These are phyloP conservation scores for Chlorella ohadii DNA, from an alignment of 139 green algal species.

Conservation along the genomic window DNA sequence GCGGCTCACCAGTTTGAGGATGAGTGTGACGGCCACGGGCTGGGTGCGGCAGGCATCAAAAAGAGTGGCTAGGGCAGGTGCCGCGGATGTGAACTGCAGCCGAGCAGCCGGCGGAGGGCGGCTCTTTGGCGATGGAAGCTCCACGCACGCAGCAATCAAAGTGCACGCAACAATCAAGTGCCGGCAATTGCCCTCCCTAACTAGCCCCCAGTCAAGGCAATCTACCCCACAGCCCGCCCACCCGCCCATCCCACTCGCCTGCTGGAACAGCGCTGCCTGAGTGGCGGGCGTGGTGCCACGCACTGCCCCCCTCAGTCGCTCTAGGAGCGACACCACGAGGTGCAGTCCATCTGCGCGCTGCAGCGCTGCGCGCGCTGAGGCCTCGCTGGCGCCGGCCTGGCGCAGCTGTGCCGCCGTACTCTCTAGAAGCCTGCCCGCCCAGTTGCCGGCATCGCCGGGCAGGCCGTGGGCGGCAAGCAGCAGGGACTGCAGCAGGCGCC, in stretches of 20 bases:
- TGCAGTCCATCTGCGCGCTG: constrained; percentile 47
- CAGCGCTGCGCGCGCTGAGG: constrained; percentile 22
- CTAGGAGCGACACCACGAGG: constrained; percentile 62
- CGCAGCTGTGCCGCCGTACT: constrained; percentile 26
- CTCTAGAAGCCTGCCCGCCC: constrained; percentile 21
- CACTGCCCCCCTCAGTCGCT: constrained; percentile 73
- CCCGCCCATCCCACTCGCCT: constrained; percentile 8
- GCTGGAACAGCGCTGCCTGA: constrained; percentile 57
- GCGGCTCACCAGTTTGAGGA: constrained; percentile 75
- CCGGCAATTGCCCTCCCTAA: too few species aligned
- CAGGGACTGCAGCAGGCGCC: constrained; percentile 42
- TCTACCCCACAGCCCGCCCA: too few species aligned
- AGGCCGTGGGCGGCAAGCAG: constrained; percentile 26
- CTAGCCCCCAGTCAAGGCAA: too few species aligned
- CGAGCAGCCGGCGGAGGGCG: too few species aligned
- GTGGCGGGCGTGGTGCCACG: constrained; percentile 51
- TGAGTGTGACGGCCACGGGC: constrained; percentile 56
- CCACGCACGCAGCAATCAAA: too few species aligned
- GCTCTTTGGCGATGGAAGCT: too few species aligned
- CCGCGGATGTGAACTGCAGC: constrained; percentile 27
- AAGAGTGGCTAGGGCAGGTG: constrained; percentile 37
- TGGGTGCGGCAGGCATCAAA: constrained; percentile 52
- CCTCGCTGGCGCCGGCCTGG: constrained; percentile 18
- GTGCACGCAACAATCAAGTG: too few species aligned
- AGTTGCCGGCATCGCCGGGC: constrained; percentile 7